Evolutionary conservation across 768 basidiomycete species (phyloP), one percentile per base, ranked within the genome.

Genomic region (Lanmaoa rubissima): DNA sequence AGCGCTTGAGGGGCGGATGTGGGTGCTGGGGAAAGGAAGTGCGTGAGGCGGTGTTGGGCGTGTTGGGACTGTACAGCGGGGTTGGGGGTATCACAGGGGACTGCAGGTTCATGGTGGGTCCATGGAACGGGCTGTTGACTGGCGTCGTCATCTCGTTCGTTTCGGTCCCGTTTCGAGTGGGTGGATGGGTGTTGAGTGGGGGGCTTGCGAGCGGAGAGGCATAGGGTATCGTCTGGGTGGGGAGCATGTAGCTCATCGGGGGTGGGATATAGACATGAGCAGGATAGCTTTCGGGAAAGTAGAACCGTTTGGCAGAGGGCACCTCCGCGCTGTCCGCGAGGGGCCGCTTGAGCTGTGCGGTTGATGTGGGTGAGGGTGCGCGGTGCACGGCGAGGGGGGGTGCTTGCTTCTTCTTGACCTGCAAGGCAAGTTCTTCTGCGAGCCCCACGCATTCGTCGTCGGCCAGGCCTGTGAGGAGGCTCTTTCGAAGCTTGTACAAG

Each of bases 1-100:
- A 89, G 14, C 85, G 82, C 65, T 87, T 88, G 31, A 86, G 73
- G 3, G 85, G 84, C 2, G 85, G 83, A 60, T 85, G 84, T 0
- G 84, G 78, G 61, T 82, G 82, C 52, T 81, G 79, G 3, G 83
- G 76, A 45, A 79, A 76, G 26, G 75, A 61, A 13, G 63, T 51
- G 3, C 66, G 61, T 48, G 59, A 47, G 62, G 68, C 57, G 51
- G 59, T 61, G 59, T 42, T 59, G 55, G 56, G 64, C 44, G 65
- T 62, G 62, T 62, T 60, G 38, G 63, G 64, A 46, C 58, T 47
- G 53, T 67, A 70, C 39, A 68, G 54, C 6, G 63, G 64, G 19
- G 62, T 64, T 8, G 41, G 32, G 21, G 69, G 51, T 2, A 62
- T 42, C 9, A 51, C 49, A 5, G 66, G 64, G 2, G 64, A 68